Base-by-base conservation (phyloP, 2,329 filamentous ascomycete genomes). In the Drechslerella stenobrocha region DNA sequence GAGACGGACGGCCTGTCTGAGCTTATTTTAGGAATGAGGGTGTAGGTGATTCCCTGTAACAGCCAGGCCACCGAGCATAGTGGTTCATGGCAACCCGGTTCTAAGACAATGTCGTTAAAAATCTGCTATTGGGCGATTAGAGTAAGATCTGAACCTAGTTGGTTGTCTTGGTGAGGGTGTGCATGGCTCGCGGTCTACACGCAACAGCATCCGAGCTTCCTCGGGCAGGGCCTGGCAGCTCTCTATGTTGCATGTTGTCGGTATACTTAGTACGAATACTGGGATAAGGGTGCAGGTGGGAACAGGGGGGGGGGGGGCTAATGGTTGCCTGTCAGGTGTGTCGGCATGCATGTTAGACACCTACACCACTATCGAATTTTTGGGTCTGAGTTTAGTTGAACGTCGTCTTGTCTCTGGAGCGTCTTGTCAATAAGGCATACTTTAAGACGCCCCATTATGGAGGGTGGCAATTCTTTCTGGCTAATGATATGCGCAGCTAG, bases 381-480 rank as follows among this genome's bases (percentile, higher is more conserved):
- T 20, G 50, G 44, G 40, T 66, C 59, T 59, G 52, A 66, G 61
- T 66, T 66, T 66, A 66, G 61, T 58, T 59, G 30, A 32, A 59
- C 61, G 61, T 53, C 53, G 35, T n/a, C 22, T 18, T 4, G 7
- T 37, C 34, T 11, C 8, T 37, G 13, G 8, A 15, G 34, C n/a
- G 3, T 37, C n/a, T n/a, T n/a, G n/a, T n/a, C 34, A 13, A 37
- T 13, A 37, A 37, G 15, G 34, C 34, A 9, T 37, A 9, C 37
- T 42, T 18, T 7, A 18, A 20, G n/a, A 3, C 18, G 4, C 3
- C 4, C 15, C 22, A 37, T 11, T 37, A 5, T 7, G 8, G 15
- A 18, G 34, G 11, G 15, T 42, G 37, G 22, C 22, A 18, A 3
- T 20, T 20, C 18, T 42, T 13, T 18, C 18, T 20, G 9, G 37